Conservation (phyloP, 495 filamentous ascomycete species). For the Viridothelium virens region DNA sequence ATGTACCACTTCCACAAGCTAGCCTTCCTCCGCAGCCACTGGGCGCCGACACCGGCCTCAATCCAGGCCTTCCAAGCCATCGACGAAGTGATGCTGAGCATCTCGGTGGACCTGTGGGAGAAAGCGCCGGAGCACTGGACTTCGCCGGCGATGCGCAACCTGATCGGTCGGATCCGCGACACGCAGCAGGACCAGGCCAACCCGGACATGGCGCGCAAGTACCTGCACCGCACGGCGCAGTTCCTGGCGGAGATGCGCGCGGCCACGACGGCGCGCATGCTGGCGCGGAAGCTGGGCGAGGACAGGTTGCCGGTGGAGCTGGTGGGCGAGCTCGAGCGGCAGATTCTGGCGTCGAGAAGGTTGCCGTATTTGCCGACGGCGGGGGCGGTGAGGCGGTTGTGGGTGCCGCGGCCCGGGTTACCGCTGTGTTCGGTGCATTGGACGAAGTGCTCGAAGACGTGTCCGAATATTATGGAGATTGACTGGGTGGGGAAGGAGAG, state of each 20-base stretch:
- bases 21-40: background rate
- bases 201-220: background rate
- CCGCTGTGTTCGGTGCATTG: slow-evolving; percentile 5
- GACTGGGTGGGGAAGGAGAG: background rate
- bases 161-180: background rate
- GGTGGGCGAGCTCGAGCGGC: background rate
- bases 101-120: slow-evolving; percentile 3
- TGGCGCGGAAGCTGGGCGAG: background rate
- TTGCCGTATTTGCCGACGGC: slow-evolving; percentile 8
- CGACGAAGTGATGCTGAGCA: background rate
- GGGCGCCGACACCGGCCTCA: background rate
- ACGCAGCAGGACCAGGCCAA: background rate
- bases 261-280: slow-evolving; percentile 2
- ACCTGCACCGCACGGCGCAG: slow-evolving; percentile 1
- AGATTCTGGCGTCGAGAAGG: background rate
- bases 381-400: background rate
- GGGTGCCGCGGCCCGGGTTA: slow-evolving; percentile 1
- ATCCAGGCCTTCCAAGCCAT: background rate
- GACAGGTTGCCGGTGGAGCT: background rate
- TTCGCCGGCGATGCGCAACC: background rate
- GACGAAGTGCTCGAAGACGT: slow-evolving; percentile 2
- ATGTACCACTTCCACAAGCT: background rate
- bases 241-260: background rate
- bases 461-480: slow-evolving; percentile 9
- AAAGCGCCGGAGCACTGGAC: background rate